Percentiles rank a stretch among this genome's conserved stretches.
Evolutionary conservation across 352 stramenopile genomes (phyloP).

Genomic region (Globisporangium camurandrum): DNA sequence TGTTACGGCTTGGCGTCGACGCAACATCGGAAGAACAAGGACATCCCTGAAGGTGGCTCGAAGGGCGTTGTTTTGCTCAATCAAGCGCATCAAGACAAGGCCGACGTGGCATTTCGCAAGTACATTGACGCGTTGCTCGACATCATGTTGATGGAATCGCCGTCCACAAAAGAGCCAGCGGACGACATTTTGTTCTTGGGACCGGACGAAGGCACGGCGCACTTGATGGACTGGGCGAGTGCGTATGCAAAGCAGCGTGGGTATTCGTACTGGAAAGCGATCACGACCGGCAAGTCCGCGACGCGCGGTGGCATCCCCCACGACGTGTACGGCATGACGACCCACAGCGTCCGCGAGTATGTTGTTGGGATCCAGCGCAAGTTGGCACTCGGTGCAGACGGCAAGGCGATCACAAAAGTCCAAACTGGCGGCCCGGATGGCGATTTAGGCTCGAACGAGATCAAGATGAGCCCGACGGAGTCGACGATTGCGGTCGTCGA

Average conservation of each 20-base stretch:
- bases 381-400: constrained; percentile 83
- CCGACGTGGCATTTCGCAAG: constrained; percentile 90
- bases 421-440: constrained; percentile 96
- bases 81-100: constrained; percentile 83
- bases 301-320: constrained; percentile 95
- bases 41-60: constrained; percentile 97
- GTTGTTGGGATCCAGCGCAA: constrained; percentile 91
- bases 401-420: constrained; percentile 92
- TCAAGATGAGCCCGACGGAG: constrained; percentile 95
- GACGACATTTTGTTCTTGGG: constrained; percentile 97
- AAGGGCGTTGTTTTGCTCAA: constrained; percentile 96
- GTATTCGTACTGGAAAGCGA: constrained; percentile 93
- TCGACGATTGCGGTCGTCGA: constrained; percentile 95
- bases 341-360: constrained; percentile 96
- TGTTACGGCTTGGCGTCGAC: constrained; percentile 94
- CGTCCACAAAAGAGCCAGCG: constrained; percentile 85
- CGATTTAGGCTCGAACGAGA: constrained; percentile 96
- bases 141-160: constrained; percentile 93
- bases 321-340: constrained; percentile 97
- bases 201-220: constrained; percentile 96
- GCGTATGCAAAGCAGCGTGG: constrained; percentile 88
- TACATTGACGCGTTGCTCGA: constrained; percentile 95
- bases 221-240: constrained; percentile 96
- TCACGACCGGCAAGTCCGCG: constrained; percentile 96
- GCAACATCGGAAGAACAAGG: constrained; percentile 99